These are phyloP conservation scores for Monilinia aucupariae DNA, from an alignment of 2,329 filamentous ascomycete species.

Conservation along the genomic window DNA sequence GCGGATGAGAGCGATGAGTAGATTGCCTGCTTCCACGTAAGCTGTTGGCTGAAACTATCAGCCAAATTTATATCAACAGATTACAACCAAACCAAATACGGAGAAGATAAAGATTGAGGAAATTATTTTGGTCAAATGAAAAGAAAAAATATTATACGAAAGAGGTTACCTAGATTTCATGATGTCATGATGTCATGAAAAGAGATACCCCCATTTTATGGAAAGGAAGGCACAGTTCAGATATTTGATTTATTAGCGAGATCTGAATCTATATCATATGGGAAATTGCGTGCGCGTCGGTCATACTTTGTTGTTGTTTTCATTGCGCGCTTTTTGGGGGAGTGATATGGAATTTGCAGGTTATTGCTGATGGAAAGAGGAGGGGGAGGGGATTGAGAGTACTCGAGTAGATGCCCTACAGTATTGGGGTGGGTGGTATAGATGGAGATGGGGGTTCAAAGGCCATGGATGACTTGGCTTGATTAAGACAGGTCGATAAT, in stretches of 20 bases:
- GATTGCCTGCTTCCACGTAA: slow-evolving; percentile 25
- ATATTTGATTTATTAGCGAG: slow-evolving; percentile 14
- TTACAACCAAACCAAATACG: neutral
- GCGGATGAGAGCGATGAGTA: slow-evolving; percentile 22
- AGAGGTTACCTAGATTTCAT: slow-evolving; percentile 17
- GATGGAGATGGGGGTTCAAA: neutral
- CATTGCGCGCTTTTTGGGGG: neutral
- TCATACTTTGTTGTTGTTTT: neutral
- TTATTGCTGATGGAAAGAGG: neutral
- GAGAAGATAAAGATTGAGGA: neutral
- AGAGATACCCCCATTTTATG: slow-evolving; percentile 15
- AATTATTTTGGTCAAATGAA: neutral
- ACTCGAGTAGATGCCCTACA: neutral
- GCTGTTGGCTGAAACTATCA: neutral
- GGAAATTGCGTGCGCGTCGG: neutral
- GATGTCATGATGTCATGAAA: slow-evolving; percentile 18
- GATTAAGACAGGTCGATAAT: neutral
- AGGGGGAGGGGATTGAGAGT: neutral
- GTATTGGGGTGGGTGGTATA: neutral
- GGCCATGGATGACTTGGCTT: neutral
- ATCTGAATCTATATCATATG: neutral
- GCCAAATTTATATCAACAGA: slow-evolving; percentile 1
- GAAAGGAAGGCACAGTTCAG: slow-evolving; percentile 16
- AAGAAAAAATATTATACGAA: neutral
- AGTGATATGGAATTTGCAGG: neutral